Conservation (phyloP, 805 yeast species). For the Kazachstania kunashirensis region DNA sequence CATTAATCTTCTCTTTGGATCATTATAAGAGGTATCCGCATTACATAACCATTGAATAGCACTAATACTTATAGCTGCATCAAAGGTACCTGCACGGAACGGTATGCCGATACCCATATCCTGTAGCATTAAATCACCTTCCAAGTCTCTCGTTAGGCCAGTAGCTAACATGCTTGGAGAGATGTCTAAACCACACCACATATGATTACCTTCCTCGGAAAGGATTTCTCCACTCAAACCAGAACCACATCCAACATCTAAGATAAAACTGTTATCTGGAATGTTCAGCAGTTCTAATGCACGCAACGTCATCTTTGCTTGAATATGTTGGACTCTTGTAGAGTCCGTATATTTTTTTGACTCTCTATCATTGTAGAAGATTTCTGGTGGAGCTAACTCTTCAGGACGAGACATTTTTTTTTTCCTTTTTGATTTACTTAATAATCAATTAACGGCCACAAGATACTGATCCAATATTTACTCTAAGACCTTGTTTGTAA, state of each 20-base stretch:
- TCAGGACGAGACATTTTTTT: constrained; percentile 84
- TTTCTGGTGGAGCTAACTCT: constrained; percentile 91
- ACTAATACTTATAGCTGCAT: constrained; percentile 89
- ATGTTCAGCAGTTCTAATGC: constrained; percentile 81
- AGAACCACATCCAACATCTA: constrained; percentile 96
- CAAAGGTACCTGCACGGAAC: constrained; percentile 91
- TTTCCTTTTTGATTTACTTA: too few relatives aligned
- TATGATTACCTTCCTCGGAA: constrained; percentile 76
- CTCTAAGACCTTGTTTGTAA: too few relatives aligned
- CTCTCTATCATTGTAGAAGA: constrained; percentile 85
- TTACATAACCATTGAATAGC: constrained; percentile 98
- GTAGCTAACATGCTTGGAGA: constrained; percentile 94
- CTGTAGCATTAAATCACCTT: constrained; percentile 83
- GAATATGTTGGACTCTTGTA: constrained; percentile 96
- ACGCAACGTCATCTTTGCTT: constrained; percentile 93
- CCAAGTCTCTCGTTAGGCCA: constrained; percentile 84
- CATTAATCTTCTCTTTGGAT: constrained; percentile 73
- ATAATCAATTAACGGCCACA: too few relatives aligned
- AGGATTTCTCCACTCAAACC: constrained; percentile 92
- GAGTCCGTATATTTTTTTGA: constrained; percentile 84
- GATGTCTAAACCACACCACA: constrained; percentile 95
- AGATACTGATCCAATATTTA: too few relatives aligned
- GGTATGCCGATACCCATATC: constrained; percentile 95
- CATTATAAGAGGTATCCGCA: constrained; percentile 74
- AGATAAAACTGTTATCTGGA: constrained; percentile 53